phyloP scores from a whole-genome alignment of 805 yeast species.

The Saccharomycopsis microspora region DNA sequence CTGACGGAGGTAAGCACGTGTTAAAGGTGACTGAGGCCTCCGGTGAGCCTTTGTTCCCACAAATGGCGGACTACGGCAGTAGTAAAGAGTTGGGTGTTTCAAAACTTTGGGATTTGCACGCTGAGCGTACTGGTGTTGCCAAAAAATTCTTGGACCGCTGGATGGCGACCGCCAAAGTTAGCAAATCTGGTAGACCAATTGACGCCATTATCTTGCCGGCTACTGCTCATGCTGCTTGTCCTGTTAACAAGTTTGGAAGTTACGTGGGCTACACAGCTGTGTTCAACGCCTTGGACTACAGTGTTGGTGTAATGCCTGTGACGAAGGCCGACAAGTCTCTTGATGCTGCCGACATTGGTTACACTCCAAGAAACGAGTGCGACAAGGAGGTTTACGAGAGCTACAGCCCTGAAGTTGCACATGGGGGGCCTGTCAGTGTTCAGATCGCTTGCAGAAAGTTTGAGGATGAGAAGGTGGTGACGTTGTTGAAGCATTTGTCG shows the following conservation, averaged over 20 bases:
- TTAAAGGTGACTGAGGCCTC: slow-evolving; percentile 21
- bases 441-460: slow-evolving; percentile 51
- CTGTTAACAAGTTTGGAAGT: slow-evolving; percentile 21
- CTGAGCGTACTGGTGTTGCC: slow-evolving; percentile 25
- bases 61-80: slow-evolving; percentile 20
- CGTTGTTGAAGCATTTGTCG: slow-evolving; percentile 31
- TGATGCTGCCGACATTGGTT: slow-evolving; percentile 24
- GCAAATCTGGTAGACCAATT: slow-evolving; percentile 27
- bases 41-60: slow-evolving; percentile 24
- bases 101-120: slow-evolving; percentile 27
- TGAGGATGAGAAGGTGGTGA: slow-evolving; percentile 51
- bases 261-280: slow-evolving; percentile 34
- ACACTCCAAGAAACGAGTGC: slow-evolving; percentile 26
- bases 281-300: slow-evolving; percentile 30
- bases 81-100: slow-evolving; percentile 20
- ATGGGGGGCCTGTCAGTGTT: slow-evolving; percentile 54
- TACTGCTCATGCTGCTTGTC: slow-evolving; percentile 28
- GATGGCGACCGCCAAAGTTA: slow-evolving; percentile 14
- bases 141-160: slow-evolving; percentile 21
- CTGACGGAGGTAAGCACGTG: slow-evolving; percentile 27
- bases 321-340: slow-evolving; percentile 32
- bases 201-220: slow-evolving; percentile 41
- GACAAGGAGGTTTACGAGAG: slow-evolving; percentile 33
- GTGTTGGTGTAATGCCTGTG: slow-evolving; percentile 33
- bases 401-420: slow-evolving; percentile 40